These are phyloP conservation scores for Hericium rajendrae DNA, from an alignment of 768 basidiomycete genomes.

Conservation along the genomic window DNA sequence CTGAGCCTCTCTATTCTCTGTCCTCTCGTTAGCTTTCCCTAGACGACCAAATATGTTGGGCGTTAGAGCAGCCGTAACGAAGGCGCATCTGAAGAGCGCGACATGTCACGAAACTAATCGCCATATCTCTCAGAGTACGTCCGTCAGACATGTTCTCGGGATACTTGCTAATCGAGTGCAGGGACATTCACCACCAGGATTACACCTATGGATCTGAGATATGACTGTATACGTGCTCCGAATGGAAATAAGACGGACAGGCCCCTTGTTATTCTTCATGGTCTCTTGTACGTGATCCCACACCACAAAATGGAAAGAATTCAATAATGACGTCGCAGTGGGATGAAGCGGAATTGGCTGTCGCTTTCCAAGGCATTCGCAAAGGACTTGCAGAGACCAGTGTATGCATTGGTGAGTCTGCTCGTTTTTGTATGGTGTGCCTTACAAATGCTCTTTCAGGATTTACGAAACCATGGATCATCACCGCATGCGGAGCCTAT, in stretches of 20 bases:
- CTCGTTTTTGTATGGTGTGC: background rate
- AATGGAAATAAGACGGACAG: conserved; percentile 20
- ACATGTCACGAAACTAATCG: no score
- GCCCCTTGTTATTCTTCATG: conserved; percentile 52
- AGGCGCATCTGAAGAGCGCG: no score
- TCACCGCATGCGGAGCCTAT: conserved; percentile 70
- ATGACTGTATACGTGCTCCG: conserved; percentile 20
- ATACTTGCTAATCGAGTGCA: no score
- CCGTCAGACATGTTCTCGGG: no score
- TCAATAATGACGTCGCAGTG: conserved; percentile 33
- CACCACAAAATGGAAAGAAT: background rate
- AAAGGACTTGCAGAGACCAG: conserved; percentile 50
- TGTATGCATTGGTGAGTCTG: conserved; percentile 59
- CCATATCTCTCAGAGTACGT: no score
- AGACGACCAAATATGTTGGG: no score
- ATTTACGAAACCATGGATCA: conserved; percentile 83
- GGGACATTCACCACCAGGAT: conserved; percentile 1
- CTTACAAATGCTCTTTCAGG: conserved; percentile 31
- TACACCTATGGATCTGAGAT: conserved; percentile 20
- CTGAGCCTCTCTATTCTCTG: no score
- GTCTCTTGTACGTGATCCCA: conserved; percentile 41
- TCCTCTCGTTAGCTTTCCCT: no score
- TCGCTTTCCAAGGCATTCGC: conserved; percentile 71
- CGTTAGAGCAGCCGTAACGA: no score
- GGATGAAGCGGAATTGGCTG: conserved; percentile 85